Percentiles rank a stretch among this genome's conserved stretches.
Conservation (phyloP, 352 stramenopile genomes). For the Phytophthora tentaculata region DNA sequence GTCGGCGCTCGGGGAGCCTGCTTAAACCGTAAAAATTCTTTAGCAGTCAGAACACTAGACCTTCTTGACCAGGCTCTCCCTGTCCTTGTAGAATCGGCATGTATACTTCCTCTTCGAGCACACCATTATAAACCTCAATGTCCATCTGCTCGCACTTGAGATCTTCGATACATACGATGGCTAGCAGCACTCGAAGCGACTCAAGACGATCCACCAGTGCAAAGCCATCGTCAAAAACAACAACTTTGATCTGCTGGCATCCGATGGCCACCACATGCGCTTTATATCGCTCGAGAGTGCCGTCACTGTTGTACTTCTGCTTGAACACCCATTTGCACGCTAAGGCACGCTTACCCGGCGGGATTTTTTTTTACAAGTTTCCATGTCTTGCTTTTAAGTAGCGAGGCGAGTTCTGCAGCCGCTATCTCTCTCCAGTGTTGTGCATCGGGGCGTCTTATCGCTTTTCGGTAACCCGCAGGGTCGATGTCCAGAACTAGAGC, state of each 20-base stretch:
- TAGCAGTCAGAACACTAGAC: not conserved
- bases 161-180: not conserved
- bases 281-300: not conserved
- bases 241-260: not conserved
- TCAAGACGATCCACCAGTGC: not conserved
- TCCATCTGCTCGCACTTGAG: not conserved
- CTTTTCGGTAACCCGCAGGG: not conserved
- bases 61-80: not conserved
- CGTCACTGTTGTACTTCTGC: not conserved
- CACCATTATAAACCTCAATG: not conserved
- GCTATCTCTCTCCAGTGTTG: not conserved
- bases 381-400: not conserved
- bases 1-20: not conserved
- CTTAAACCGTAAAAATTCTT: not conserved
- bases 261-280: not conserved
- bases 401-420: not conserved
- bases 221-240: constrained; percentile 1
- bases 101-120: constrained; percentile 1
- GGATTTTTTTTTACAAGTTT: not conserved
- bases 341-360: not conserved
- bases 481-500: no score
- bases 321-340: constrained; percentile 1
- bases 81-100: not conserved
- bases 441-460: not conserved
- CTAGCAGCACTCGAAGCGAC: not conserved